A percentile compares a stretch with the other conserved stretches of the same genome.
Evolutionary conservation across 805 yeast genomes (phyloP).

Genomic region (Phaffomyces antillensis): DNA sequence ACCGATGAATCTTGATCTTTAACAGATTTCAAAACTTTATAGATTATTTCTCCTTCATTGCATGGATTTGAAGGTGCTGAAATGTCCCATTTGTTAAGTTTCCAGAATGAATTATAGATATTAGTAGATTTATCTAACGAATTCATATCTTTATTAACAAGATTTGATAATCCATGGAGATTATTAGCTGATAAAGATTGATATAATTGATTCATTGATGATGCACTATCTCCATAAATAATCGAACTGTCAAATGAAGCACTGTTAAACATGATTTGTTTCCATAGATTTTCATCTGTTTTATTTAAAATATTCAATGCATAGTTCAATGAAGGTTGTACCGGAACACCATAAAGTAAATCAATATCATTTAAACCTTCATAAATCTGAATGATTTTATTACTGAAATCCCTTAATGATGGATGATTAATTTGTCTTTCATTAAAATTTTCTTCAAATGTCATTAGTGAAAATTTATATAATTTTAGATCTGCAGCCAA

Average conservation of each 20-base stretch:
- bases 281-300: constrained; percentile 28
- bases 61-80: constrained; percentile 36
- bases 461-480: constrained; percentile 25
- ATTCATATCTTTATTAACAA: constrained; percentile 27
- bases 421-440: background rate
- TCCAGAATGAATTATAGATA: constrained; percentile 65
- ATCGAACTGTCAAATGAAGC: constrained; percentile 46
- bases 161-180: constrained; percentile 46
- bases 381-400: constrained; percentile 33
- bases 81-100: constrained; percentile 69
- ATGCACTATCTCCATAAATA: constrained; percentile 6
- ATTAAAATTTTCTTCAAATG: constrained; percentile 28
- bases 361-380: constrained; percentile 54
- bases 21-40: constrained; percentile 42
- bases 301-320: constrained; percentile 38
- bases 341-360: constrained; percentile 57
- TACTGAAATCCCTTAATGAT: background rate
- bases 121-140: constrained; percentile 14
- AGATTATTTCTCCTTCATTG: constrained; percentile 41
- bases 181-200: constrained; percentile 44
- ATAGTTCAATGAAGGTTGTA: constrained; percentile 43
- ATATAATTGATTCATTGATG: constrained; percentile 18
- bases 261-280: constrained; percentile 45
- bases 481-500: constrained; percentile 20
- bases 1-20: constrained; percentile 26